Base-by-base conservation (phyloP, 2,329 filamentous ascomycete species). In the Ampelomyces quisqualis region DNA sequence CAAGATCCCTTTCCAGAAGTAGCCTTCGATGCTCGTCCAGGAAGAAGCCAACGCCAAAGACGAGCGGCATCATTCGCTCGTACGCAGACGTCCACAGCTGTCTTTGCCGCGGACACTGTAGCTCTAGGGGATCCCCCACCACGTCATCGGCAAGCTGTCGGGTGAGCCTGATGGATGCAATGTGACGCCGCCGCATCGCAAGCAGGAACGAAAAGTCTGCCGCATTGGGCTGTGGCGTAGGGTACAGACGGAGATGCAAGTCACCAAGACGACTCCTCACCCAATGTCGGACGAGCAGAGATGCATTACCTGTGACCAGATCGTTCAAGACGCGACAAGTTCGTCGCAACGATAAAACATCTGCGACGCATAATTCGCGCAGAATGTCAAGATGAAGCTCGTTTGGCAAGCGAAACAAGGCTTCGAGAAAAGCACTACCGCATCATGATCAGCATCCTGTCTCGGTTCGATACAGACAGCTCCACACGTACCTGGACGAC, bases 41-140 rank as follows among this genome's bases (percentile, higher is more conserved):
- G 39, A 68, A 68, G 33, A 64, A 67, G 1, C 61, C 63, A 6
- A 68, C 63, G 2, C 61, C 60, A 49, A 68, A 67, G 10, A 67
- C 63, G 15, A 68, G 50, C 14, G 64, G 63, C 28, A 67, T 60
- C 60, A 67, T 62, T 40, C 62, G 59, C 28, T 67, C 60, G 38
- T 65, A 66, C 39, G 66, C 59, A 5, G 63, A 64, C 3, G 53
- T 57, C 65, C 64, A 67, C 41, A 65, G 44, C 45, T 64, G 60
- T 31, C 53, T 53, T 26, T 62, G 58, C 7, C 62, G 57, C 24
- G 56, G 47, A 24, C 49, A 60, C 20, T 47, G 45, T 26, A 58
- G 54, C 40, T 57, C 52, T 19, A 60, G 43, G 10, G 57, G 53
- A 37, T 66, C 62, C 29, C 57, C 53, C 14, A 64, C 47, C 4